Evolutionary conservation across 176 grass and related monocot species (phyloP), one percentile per base, ranked within the genome.

Genomic region (Pharus latifolius): DNA sequence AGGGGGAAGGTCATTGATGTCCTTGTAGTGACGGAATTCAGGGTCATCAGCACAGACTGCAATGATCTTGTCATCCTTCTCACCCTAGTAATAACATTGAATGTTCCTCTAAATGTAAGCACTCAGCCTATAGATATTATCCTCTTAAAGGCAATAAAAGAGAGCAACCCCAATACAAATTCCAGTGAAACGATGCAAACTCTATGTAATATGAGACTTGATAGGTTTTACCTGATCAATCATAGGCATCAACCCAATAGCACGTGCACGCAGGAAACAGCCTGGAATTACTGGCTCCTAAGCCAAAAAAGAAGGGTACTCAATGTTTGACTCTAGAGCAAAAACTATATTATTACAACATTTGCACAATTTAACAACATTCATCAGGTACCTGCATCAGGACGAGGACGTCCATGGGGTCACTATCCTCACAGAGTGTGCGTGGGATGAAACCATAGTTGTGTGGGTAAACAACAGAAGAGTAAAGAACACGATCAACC

Each of bases 41-140:
- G 94, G 94, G 67, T 98, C 94, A 63, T 98, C 94, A 73, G 94
- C 94, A 85, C 94, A 98, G 25, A 98, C 94, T n/a, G 94, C 94
- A 80, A 93, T 98, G 75, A 98, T 99, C 81, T 99, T 99, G 58
- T 99, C 95, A 85, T 94, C 95, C 78, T 90, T 98, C 87, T 99
- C 95, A 3, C 95, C 95, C 95, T 99, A 72, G 34, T 65, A 45
- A 74, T 65, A 45, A 74, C 41, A 30, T 33, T 38, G 41, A n/a
- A 73, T 12, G 35, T 33, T 69, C 41, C 57, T 40, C 46, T 38
- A 70, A n/a, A 70, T 75, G 83, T 44, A 75, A 63, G 27, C 49
- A 70, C 64, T 56, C 56, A 35, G 56, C n/a, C 52, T 61, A 56
- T 47, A 56, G 62, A 26, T 56, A 40, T 5, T 52, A 31, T 40